Percentiles rank a stretch among this genome's conserved stretches.
phyloP scores from a whole-genome alignment of 768 basidiomycete species.

The Heimioporus sp. region DNA sequence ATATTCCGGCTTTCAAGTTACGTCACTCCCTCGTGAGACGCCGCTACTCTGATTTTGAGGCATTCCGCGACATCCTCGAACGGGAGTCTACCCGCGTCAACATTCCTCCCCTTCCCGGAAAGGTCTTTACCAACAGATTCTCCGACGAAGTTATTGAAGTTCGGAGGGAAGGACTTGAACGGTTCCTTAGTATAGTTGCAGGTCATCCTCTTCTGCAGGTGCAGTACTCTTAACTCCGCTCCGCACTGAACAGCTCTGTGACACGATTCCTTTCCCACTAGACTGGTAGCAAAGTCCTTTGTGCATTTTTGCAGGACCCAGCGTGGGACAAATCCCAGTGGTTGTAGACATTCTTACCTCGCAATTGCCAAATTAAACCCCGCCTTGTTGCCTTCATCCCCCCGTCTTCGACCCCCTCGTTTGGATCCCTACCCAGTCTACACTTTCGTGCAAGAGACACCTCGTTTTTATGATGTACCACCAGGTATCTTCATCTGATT shows the following conservation, averaged over 20 bases:
- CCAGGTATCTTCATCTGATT: slow-evolving; percentile 13
- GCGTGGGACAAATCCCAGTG: slow-evolving; percentile 85
- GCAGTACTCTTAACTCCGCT: slow-evolving; percentile 20
- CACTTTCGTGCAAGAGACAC: slow-evolving; percentile 3
- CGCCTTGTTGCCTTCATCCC: neutral
- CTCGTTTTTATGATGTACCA: slow-evolving; percentile 17
- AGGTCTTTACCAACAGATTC: slow-evolving; percentile 97
- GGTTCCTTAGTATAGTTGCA: slow-evolving; percentile 94
- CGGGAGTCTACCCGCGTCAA: slow-evolving; percentile 96
- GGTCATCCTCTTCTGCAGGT: slow-evolving; percentile 97
- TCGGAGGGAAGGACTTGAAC: slow-evolving; percentile 88
- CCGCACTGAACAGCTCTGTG: neutral
- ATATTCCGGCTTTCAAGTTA: slow-evolving; percentile 98
- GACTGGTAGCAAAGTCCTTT: slow-evolving; percentile 97
- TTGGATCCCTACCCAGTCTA: slow-evolving; percentile 1
- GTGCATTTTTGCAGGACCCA: slow-evolving; percentile 93
- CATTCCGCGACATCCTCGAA: slow-evolving; percentile 97
- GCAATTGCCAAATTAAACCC: neutral
- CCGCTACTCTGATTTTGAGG: slow-evolving; percentile 92
- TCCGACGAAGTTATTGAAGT: slow-evolving; percentile 96
- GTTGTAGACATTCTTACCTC: slow-evolving; percentile 42
- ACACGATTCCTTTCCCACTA: slow-evolving; percentile 27
- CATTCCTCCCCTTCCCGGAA: slow-evolving; percentile 95
- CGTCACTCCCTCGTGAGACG: slow-evolving; percentile 87
- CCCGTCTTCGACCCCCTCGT: neutral